Base-by-base conservation (phyloP, 2,329 filamentous ascomycete genomes). In the Rhexocercosporidium sp. region DNA sequence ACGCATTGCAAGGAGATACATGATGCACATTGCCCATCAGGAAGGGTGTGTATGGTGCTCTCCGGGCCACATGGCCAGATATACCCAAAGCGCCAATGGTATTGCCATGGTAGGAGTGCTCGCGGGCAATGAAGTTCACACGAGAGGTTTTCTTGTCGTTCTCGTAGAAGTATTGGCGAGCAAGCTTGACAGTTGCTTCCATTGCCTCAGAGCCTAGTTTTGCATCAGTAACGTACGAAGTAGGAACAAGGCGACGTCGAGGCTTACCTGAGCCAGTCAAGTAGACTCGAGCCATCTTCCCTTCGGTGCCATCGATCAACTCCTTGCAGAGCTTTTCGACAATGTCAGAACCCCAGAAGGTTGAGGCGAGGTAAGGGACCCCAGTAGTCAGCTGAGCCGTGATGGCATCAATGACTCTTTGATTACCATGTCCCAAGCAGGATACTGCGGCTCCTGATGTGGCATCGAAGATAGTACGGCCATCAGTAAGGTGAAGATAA, bases 371-470 rank as follows among this genome's bases (percentile, higher is more conserved):
- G 61, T 91, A 92, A 0, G 83, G 80, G 0, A 90, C 79, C 53
- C 86, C 75, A 3, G 72, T 78, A 57, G 84, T 81, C 70, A 91
- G 81, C 72, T 93, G 90, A 14, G 82, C 73, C 4, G 81, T 77
- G 47, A 93, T 83, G 0, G 89, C 90, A 2, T 84, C 79, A 14
- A 82, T 81, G 14, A 94, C 86, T 57, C 88, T 82, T 49, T 82
- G 74, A 61, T 90, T 84, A 34, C 86, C 88, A 72, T 93, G 89
- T 7, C 92, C 92, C 11, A 95, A 80, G 74, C 89, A 90, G 11
- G 88, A 84, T 3, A 94, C 91, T 25, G 90, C 91, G 3, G 92
- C 90, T 22, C 92, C 92, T 31, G 90, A 86, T 22, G 89, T 91
- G 1, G 88, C 90, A 76, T 96, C 92, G 16, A 94, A 84, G 51